Evolutionary conservation across 2,329 filamentous ascomycete species (phyloP).

Genomic region (Colletotrichum theobromicola): DNA sequence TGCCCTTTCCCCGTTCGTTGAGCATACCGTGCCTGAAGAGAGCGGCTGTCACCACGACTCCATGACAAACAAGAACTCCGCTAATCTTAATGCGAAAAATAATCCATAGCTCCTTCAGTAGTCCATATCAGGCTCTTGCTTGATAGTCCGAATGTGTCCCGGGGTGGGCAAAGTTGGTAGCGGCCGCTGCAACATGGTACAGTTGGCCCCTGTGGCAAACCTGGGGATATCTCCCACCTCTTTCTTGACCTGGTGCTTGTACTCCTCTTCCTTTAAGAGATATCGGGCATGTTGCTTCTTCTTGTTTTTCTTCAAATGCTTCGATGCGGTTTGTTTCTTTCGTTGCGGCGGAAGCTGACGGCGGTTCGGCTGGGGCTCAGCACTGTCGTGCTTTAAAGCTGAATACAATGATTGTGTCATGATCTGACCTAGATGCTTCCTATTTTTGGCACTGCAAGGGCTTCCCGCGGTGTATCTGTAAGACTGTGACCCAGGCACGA

Average conservation of each 20-base stretch:
- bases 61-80: not conserved
- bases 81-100: not conserved
- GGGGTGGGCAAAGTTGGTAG: not conserved
- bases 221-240: not conserved
- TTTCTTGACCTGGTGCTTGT: not conserved
- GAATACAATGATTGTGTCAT: not conserved
- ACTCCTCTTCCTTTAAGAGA: not conserved
- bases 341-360: not conserved
- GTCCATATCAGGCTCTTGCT: not conserved
- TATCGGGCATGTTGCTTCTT: not conserved
- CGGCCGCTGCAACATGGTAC: not conserved
- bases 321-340: not conserved
- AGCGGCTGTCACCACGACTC: not conserved
- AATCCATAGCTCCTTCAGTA: not conserved
- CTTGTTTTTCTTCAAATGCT: not conserved
- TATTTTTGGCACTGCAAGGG: not conserved
- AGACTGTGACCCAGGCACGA: not conserved
- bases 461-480: not conserved
- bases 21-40: not conserved
- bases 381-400: not conserved
- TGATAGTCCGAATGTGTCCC: not conserved
- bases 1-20: not conserved
- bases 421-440: not conserved
- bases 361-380: not conserved
- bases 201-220: not conserved